Percentiles rank a stretch among this genome's conserved stretches.
phyloP scores from a whole-genome alignment of 2,329 filamentous ascomycete species.

The Pseudonectria buxi region DNA sequence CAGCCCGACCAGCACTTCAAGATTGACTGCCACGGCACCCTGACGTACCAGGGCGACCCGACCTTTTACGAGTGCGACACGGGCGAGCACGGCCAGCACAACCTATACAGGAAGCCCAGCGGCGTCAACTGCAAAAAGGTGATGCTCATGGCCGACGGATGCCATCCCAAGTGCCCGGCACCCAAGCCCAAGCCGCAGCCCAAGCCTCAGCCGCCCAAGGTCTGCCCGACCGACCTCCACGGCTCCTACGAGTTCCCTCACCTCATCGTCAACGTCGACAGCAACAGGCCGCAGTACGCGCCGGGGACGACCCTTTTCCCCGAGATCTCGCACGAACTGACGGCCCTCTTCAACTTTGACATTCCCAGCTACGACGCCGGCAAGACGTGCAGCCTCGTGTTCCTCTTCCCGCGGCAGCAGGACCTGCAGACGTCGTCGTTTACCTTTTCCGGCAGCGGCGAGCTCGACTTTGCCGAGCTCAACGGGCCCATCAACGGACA shows the following conservation, averaged over 20 bases:
- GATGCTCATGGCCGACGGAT: conserved; percentile 36
- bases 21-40: conserved; percentile 43
- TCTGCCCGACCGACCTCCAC: conserved; percentile 38
- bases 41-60: conserved; percentile 44
- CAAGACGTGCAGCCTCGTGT: conserved; percentile 56
- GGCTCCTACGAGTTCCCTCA: conserved; percentile 51
- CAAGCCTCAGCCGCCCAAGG: conserved; percentile 7
- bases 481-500: conserved; percentile 33
- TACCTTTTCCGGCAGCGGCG: conserved; percentile 40
- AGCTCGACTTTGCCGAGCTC: conserved; percentile 47
- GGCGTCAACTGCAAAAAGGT: conserved; percentile 42
- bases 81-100: conserved; percentile 42
- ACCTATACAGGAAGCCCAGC: conserved; percentile 43
- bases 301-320: conserved; percentile 50
- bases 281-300: conserved; percentile 42
- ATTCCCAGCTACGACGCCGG: conserved; percentile 46
- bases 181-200: conserved; percentile 8
- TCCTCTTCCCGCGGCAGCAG: conserved; percentile 52
- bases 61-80: conserved; percentile 57
- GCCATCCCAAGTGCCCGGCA: conserved; percentile 19
- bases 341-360: conserved; percentile 64
- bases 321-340: conserved; percentile 44
- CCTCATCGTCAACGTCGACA: conserved; percentile 55
- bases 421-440: conserved; percentile 54
- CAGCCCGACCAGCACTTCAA: conserved; percentile 47